These are phyloP conservation scores for Scedosporium minutisporum DNA, from an alignment of 2,329 filamentous ascomycete species.

Conservation along the genomic window DNA sequence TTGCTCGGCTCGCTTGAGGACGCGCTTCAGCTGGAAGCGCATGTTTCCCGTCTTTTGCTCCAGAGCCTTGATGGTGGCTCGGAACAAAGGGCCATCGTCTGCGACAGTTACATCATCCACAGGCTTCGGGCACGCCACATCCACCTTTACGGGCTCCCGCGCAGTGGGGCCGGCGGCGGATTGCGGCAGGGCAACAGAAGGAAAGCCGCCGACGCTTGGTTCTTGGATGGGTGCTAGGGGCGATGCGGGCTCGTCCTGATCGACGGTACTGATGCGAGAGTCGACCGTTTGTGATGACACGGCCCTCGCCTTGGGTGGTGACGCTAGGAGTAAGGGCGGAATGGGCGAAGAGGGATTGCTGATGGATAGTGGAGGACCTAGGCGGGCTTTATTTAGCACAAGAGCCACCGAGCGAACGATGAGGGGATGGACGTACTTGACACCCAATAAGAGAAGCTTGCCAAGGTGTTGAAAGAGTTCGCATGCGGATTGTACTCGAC, in stretches of 20 bases:
- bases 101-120: slow-evolving; percentile 75
- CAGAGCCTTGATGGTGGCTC: slow-evolving; percentile 90
- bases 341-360: slow-evolving; percentile 58
- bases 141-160: slow-evolving; percentile 62
- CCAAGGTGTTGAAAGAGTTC: slow-evolving; percentile 78
- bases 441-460: slow-evolving; percentile 75
- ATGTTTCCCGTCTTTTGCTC: slow-evolving; percentile 96
- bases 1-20: slow-evolving; percentile 87
- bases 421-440: background rate
- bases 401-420: background rate
- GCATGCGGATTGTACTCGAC: slow-evolving; percentile 94
- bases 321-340: slow-evolving; percentile 61
- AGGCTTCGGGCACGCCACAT: slow-evolving; percentile 76
- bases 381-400: slow-evolving; percentile 7
- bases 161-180: slow-evolving; percentile 5
- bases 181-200: slow-evolving; percentile 10
- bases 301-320: slow-evolving; percentile 68
- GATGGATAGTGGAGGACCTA: slow-evolving; percentile 32
- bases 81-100: slow-evolving; percentile 90
- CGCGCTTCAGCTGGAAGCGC: slow-evolving; percentile 89
- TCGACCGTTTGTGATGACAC: slow-evolving; percentile 83
- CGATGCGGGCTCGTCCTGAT: slow-evolving; percentile 52
- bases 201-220: slow-evolving; percentile 15
- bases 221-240: slow-evolving; percentile 25
- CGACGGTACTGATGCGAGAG: slow-evolving; percentile 66